Evolutionary conservation across 1,284 basidiomycete species (phyloP), one percentile per base, ranked within the genome.

Genomic region (Ustilago tritici): DNA sequence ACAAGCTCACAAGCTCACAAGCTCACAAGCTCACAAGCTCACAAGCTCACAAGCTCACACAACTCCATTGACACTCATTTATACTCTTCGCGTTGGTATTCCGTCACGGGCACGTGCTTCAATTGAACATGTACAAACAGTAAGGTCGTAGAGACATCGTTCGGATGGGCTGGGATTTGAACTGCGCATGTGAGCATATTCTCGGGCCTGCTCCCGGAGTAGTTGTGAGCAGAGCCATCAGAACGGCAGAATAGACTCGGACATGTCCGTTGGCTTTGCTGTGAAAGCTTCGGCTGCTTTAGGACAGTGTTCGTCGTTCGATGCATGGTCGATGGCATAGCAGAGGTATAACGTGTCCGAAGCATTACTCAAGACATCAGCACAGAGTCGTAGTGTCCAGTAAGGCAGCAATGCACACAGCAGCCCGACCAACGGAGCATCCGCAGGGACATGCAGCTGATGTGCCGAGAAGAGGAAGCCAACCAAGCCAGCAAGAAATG

Each of bases 401-500:
- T 92, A 93, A 0, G 93, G 94, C 5, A 94, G 90, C 4, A 90
- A 90, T 2, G 92, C 93, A 43, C 92, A 93, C 4, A 95, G 88
- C 28, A 95, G 76, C 0, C 92, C 91, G 9, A 93, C 92, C 7
- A 91, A 89, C 5, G 94, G 89, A 0, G 94, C 94, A 79, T 92
- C 90, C 46, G 91, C 87, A 0, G 94, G 93, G 14, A 91, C 92
- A n/a, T 87, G 87, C 31, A 95, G 87, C 0, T 92, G 92, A 85
- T 95, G 94, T 5, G 93, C 92, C 50, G 93, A 93, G 81, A 95
- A 95, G 3, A 97, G 87, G 85, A 95, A 97, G 0, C 93, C 93
- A 12, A 90, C 88, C 40, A 95, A 88, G 1, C 93, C 92, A 62
- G 93, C 93, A 11, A 94, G 92, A 77, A 95, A 89, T 4, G 88